These are phyloP conservation scores for Thymus mandschuricus DNA, from an alignment of 257 asterid genomes.

Conservation along the genomic window DNA sequence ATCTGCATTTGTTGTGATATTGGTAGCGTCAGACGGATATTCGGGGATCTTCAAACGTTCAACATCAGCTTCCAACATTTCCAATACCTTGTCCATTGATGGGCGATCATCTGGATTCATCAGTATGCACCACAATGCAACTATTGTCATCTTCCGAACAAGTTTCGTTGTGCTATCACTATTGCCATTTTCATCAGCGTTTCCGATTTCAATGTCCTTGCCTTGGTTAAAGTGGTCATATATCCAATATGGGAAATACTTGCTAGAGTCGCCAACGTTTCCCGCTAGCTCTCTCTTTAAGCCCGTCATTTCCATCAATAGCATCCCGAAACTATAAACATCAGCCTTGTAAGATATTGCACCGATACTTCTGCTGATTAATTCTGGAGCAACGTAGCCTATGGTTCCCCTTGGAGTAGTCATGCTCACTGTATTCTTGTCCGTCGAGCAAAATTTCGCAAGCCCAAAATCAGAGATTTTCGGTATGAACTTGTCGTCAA, in stretches of 20 bases:
- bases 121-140: background rate
- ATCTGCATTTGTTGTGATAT: background rate
- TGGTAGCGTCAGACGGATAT: background rate
- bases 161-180: background rate
- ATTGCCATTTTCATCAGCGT: background rate
- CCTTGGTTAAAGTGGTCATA: constrained; percentile 27
- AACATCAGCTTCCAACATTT: constrained; percentile 8
- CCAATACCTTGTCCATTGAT: background rate
- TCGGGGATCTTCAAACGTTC: background rate
- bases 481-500: constrained; percentile 29
- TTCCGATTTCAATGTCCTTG: constrained; percentile 26
- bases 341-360: too few species aligned
- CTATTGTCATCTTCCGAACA: constrained; percentile 12
- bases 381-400: too few species aligned
- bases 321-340: too few species aligned
- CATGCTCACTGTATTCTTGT: constrained; percentile 17
- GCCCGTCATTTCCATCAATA: too few species aligned
- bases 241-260: constrained; percentile 28
- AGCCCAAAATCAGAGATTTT: constrained; percentile 36
- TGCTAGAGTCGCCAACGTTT: background rate
- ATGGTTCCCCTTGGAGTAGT: too few species aligned
- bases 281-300: too few species aligned
- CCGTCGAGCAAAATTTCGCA: constrained; percentile 27
- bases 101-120: constrained; percentile 13
- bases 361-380: too few species aligned